Evolutionary conservation across 2,329 filamentous ascomycete genomes (phyloP), one percentile per base, ranked within the genome.

Genomic region (Venturia effusa): DNA sequence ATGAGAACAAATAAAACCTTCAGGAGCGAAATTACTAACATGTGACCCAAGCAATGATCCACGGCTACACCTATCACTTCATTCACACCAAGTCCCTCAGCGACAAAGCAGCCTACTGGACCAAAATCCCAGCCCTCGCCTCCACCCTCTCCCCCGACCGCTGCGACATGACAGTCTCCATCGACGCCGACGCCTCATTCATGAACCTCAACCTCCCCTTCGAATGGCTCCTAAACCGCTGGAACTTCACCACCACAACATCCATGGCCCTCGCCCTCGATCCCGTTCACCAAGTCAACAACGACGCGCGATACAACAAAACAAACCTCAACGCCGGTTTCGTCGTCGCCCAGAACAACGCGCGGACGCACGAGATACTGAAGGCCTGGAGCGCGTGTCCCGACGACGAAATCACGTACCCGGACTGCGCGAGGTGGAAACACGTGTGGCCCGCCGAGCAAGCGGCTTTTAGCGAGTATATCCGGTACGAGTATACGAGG

Each of bases 211-310:
- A 79, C 40, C 68, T 81, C 0, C 78, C 79, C 4, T 65, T 80
- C 19, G 79, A 81, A 69, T 81, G 77, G 75, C 73, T 81, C 7
- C 73, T 81, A 68, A 79, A 78, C 68, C 73, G 76, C 54, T 81
- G 79, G 79, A 73, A 76, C 63, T 71, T 80, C 60, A 72, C 70
- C 13, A 64, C 69, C 0, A 67, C 74, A 1, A 79, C 76, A 0
- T 71, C 76, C 13, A 67, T 80, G 45, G 73, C 77, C 2, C 71
- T 79, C 68, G 73, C 78, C 4, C 68, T 72, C 62, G 78, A 79
- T 34, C 72, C 75, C 4, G 66, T 64, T 8, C 55, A 64, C 43
- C 60, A 73, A 34, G 64, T 65, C 24, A 68, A 65, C 1, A 61
- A 66, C 39, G 66, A 67, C 22, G 63, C 39, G 1, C 76, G 75